These are phyloP conservation scores for Cymbopogon citratus DNA, from an alignment of 176 grass and related monocot species.

Conservation along the genomic window DNA sequence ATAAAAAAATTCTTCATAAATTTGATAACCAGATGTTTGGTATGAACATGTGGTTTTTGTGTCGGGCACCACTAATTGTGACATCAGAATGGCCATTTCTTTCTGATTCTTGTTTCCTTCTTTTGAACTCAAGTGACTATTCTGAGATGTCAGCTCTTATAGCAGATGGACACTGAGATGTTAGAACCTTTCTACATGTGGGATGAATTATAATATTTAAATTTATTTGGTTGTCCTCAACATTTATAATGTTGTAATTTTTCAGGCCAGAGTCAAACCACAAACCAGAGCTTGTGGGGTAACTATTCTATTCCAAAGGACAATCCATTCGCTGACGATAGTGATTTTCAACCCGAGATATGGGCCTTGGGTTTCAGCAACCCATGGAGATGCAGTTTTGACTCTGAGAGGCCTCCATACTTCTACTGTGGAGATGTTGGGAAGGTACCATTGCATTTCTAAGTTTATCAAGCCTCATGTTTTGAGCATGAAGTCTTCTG, in stretches of 20 bases:
- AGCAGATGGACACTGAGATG: background rate
- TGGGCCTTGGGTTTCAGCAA: slow-evolving; percentile 66
- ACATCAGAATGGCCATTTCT: background rate
- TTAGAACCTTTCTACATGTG: background rate
- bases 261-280: slow-evolving; percentile 50
- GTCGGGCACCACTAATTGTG: background rate
- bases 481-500: background rate
- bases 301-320: slow-evolving; percentile 71
- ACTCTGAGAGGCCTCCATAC: slow-evolving; percentile 55
- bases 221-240: background rate
- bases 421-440: slow-evolving; percentile 80
- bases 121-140: background rate
- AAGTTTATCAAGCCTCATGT: background rate
- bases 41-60: background rate
- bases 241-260: slow-evolving; percentile 1
- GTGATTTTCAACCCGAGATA: slow-evolving; percentile 46
- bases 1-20: background rate
- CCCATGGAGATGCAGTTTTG: slow-evolving; percentile 78
- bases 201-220: background rate
- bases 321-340: slow-evolving; percentile 52
- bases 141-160: background rate
- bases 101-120: background rate
- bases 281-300: slow-evolving; percentile 54
- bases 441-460: slow-evolving; percentile 38
- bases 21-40: background rate